Evolutionary conservation across 2,329 filamentous ascomycete species (phyloP).

Genomic region (Colletotrichum magnum): DNA sequence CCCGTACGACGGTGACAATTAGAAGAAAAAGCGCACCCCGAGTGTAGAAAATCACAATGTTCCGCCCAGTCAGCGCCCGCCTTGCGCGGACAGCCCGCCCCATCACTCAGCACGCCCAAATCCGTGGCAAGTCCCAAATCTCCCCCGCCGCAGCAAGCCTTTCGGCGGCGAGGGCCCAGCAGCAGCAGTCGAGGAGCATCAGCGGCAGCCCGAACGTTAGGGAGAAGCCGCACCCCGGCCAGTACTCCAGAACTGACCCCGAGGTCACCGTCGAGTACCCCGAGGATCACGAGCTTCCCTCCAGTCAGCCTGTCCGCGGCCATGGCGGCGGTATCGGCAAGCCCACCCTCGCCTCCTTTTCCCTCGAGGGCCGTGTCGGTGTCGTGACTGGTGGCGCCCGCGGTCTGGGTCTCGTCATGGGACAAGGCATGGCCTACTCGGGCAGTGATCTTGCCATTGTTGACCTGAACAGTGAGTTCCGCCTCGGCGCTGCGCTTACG

Average conservation of each 20-base stretch:
- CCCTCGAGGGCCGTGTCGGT: slow-evolving; percentile 85
- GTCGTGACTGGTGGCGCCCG: slow-evolving; percentile 92
- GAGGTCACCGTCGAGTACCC: slow-evolving; percentile 85
- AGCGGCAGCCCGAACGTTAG: slow-evolving; percentile 49
- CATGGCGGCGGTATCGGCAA: slow-evolving; percentile 86
- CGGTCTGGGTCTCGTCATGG: slow-evolving; percentile 92
- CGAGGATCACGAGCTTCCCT: slow-evolving; percentile 79
- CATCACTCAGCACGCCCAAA: slow-evolving; percentile 23
- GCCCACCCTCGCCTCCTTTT: slow-evolving; percentile 88
- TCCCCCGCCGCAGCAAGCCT: slow-evolving; percentile 42
- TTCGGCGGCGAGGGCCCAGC: slow-evolving; percentile 35
- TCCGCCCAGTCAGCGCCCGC: slow-evolving; percentile 39
- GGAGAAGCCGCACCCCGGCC: slow-evolving; percentile 64
- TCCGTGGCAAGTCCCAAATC: slow-evolving; percentile 25
- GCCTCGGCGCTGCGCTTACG: background rate
- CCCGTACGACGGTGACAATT: background rate
- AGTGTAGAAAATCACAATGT: slow-evolving; percentile 27
- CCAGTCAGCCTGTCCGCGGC: slow-evolving; percentile 78
- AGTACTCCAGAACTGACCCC: slow-evolving; percentile 85
- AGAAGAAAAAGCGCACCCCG: background rate
- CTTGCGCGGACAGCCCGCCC: slow-evolving; percentile 37
- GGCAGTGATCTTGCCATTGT: slow-evolving; percentile 93
- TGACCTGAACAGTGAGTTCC: slow-evolving; percentile 86
- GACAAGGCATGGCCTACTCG: slow-evolving; percentile 89
- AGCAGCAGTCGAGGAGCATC: slow-evolving; percentile 46